These are phyloP conservation scores for Podospora tetraspora DNA, from an alignment of 495 filamentous ascomycete genomes.

Conservation along the genomic window DNA sequence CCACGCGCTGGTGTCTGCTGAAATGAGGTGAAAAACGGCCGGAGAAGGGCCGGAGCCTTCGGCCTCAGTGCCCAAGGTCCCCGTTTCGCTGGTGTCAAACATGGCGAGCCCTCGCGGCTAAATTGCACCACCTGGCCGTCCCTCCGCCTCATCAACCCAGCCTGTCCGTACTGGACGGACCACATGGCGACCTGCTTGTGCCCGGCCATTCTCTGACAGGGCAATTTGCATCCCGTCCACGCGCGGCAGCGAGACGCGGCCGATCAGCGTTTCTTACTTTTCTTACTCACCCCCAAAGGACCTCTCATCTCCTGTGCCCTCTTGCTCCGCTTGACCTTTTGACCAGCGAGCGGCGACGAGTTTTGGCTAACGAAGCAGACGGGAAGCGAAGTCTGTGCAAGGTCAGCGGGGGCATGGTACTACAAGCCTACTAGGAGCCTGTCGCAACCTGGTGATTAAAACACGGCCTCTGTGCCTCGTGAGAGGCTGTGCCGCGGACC, in stretches of 20 bases:
- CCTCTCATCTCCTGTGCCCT: neutral
- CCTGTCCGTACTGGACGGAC: slow-evolving; percentile 2
- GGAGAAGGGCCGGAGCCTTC: slow-evolving; percentile 31
- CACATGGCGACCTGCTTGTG: neutral
- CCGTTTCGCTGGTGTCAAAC: slow-evolving; percentile 5
- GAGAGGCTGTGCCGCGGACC: neutral
- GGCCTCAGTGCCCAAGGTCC: slow-evolving; percentile 7
- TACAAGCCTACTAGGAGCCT: neutral
- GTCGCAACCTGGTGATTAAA: neutral
- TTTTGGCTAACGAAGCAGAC: neutral
- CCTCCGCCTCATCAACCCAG: slow-evolving; percentile 4
- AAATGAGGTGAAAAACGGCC: slow-evolving; percentile 23
- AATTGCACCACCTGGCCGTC: slow-evolving; percentile 16
- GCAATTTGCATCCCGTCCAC: neutral
- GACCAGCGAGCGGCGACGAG: neutral
- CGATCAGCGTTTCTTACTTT: neutral
- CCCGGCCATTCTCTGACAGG: neutral
- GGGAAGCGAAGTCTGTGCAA: neutral
- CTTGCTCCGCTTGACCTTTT: neutral
- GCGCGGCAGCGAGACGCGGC: neutral
- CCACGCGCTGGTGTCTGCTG: neutral
- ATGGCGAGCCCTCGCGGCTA: slow-evolving; percentile 17
- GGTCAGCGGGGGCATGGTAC: neutral
- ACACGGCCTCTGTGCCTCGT: neutral
- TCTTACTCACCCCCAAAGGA: neutral